Conservation (phyloP, 2,329 filamentous ascomycete genomes). For the Aureobasidium namibiae region DNA sequence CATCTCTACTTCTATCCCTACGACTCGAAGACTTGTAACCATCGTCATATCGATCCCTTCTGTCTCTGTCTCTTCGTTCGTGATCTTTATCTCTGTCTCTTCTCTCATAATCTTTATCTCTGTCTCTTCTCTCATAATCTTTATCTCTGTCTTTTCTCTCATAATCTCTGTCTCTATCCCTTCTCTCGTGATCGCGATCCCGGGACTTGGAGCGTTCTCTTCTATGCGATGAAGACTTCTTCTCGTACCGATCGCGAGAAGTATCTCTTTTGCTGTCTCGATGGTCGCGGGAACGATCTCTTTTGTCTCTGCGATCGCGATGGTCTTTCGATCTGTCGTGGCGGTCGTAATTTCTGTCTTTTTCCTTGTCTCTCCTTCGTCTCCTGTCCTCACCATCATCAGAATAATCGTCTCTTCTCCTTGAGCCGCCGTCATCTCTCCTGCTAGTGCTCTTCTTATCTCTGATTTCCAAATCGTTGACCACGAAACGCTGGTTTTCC, state of each 20-base stretch:
- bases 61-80: too few species aligned
- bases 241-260: background rate
- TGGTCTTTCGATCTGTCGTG: background rate
- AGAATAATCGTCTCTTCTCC: constrained; percentile 4
- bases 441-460: constrained; percentile 6
- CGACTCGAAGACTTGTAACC: too few species aligned
- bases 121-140: too few species aligned
- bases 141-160: too few species aligned
- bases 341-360: background rate
- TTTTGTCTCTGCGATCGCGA: background rate
- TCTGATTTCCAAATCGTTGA: background rate
- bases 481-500: background rate
- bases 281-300: background rate
- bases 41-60: too few species aligned
- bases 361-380: constrained; percentile 1
- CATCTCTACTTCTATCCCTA: too few species aligned
- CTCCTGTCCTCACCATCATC: background rate
- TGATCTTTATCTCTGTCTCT: too few species aligned
- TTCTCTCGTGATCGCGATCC: background rate
- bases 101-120: too few species aligned
- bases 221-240: background rate
- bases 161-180: background rate
- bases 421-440: background rate
- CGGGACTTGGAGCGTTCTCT: background rate
- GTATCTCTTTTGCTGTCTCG: background rate